These are phyloP conservation scores for Corylus heterophylla DNA, from an alignment of 306 rosid genomes.

Conservation along the genomic window DNA sequence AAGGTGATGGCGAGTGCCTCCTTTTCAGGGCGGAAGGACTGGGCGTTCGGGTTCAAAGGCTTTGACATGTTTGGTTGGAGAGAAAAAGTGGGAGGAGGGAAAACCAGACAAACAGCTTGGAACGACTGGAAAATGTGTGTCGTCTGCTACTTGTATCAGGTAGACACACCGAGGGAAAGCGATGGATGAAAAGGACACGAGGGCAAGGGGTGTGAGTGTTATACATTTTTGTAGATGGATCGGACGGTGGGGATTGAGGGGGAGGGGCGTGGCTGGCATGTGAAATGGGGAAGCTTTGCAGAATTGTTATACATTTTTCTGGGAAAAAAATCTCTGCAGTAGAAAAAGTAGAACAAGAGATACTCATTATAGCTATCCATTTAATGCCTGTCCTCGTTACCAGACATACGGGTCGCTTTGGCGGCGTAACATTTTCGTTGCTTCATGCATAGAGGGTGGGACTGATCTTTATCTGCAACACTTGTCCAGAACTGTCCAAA, in stretches of 20 bases:
- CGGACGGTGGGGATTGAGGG: neutral
- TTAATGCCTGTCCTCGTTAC: constrained; percentile 3
- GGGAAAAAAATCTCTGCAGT: constrained; percentile 12
- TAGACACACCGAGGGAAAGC: neutral
- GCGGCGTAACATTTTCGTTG: neutral
- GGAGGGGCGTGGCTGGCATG: neutral
- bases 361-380: neutral
- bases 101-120: neutral
- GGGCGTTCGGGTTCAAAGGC: constrained; percentile 1
- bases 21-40: neutral
- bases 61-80: neutral
- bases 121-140: neutral
- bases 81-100: neutral
- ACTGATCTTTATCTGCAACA: too few species aligned
- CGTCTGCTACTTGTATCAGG: neutral
- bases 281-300: neutral
- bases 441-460: neutral
- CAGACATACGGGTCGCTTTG: constrained; percentile 2
- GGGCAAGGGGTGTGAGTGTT: neutral
- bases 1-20: neutral
- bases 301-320: neutral
- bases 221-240: neutral
- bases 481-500: too few species aligned
- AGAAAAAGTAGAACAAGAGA: constrained; percentile 18
- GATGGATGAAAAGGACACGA: neutral